Evolutionary conservation across 169 alveolate genomes (phyloP), one percentile per base, ranked within the genome.

Genomic region (Plasmodium chabaudi): DNA sequence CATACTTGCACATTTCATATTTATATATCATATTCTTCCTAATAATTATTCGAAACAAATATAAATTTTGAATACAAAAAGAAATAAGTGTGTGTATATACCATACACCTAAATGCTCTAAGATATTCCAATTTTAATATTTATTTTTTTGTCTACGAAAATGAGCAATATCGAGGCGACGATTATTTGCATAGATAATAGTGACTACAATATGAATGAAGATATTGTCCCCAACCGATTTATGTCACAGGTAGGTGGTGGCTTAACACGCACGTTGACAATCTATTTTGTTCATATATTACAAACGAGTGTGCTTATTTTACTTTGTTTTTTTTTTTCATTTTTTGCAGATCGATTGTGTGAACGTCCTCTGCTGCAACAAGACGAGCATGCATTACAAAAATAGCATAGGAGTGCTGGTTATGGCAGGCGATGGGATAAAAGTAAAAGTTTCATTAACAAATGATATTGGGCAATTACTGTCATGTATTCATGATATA

Each of bases 141-240:
- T 34, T 3, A 34, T 34, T 34, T 34, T 34, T 34, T 34, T 34
- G 42, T 34, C 42, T 2, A 5, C 6, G 42, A 95, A 93, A 72
- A 98, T 98, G 99, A 95, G 96, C 27, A 63, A 55, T 34, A 88
- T 98, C 73, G 99, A 98, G 94, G 99, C 99, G 47, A 95, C 98
- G 15, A 94, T 98, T 61, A 90, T 98, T 12, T 96, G 99, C 75
- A 65, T 98, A 63, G 99, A 98, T 93, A 98, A 98, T 93, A 97
- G 99, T 42, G 99, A 98, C 91, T 98, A 97, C 96, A 94, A 98
- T 44, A 93, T 99, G 88, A 98, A 98, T 87, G 99, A 99, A 12
- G 99, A 98, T 82, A 96, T 95, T 71, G 88, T 94, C 3, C 99
- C 99, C 6, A 93, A 97, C 25, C 86, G 99, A 68, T 95, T 96